Evolutionary conservation across 768 basidiomycete species (phyloP), one percentile per base, ranked within the genome.

Genomic region (Lyophyllum atratum): DNA sequence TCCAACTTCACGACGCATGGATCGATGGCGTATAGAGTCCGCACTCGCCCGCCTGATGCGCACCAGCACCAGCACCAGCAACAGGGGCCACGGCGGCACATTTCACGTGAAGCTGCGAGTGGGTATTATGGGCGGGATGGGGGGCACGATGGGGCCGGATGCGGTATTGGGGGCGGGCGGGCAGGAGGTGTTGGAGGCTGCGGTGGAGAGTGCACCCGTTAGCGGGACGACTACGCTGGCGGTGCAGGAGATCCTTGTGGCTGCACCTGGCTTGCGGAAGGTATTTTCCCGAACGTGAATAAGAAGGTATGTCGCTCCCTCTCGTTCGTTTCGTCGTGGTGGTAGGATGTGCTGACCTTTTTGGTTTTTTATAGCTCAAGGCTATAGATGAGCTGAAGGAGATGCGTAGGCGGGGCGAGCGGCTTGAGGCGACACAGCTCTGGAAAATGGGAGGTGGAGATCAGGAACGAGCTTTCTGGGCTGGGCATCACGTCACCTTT

Each of bases 301-400:
- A 99, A 99, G 82, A 99, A 97, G 87, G 95, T 90, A 39, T 37
- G 81, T 71, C 15, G 49, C 42, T 56, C 22, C 21, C 37, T 21
- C 25, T 12, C 42, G 39, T 34, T 48, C 28, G n/a, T n/a, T n/a
- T n/a, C n/a, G n/a, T n/a, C n/a, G 17, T 28, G 25, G 24, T 21
- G 19, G 7, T 29, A 29, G 48, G n/a, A 39, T 21, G 53, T 57
- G 15, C 63, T 51, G 11, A 34, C 17, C 26, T 28, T 51, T 9
- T 53, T 25, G 15, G 28, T 22, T n/a, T n/a, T n/a, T 49, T 19
- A 34, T 63, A 97, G 95, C 80, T 99, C 62, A 98, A 97, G 71
- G 96, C 96, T n/a, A 98, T 99, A 63, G 94, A 98, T 21, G 95
- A 98, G 67, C 85, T 99, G 48, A 98, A 98, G 77, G 92, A 92